Base-by-base conservation (phyloP, 2,329 filamentous ascomycete genomes). In the Dendrostoma leiphaemia region DNA sequence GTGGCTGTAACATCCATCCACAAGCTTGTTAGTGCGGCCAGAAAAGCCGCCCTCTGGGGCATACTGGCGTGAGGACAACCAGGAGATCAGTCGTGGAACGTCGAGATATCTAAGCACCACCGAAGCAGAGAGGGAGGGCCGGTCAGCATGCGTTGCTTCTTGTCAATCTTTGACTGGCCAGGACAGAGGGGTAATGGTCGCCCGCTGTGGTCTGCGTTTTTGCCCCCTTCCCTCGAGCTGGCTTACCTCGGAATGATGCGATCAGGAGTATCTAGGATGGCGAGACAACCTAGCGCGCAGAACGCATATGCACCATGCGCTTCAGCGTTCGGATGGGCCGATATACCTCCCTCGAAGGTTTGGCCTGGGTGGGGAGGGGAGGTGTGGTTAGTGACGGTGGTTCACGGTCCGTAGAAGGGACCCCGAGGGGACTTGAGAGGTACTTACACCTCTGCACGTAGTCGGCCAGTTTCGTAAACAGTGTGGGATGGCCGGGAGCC, bases 271-370 rank as follows among this genome's bases (percentile, higher is more conserved):
- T 90, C 91, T 45, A 97, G 75, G 60, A 97, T 90, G 64, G 90
- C 88, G 51, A 99, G 81, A 71, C 90, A 95, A 52, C 88, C 94
- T 56, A 99, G 76, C 53, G 90, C 92, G 72, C 93, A 97, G 72
- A 97, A 97, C 24, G 93, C 90, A 74, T 97, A 99, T 60, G 91
- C 94, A 58, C 94, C 94, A 73, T 99, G 94, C 51, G 93, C 94
- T 78, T 99, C 94, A 60, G 88, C 86, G 56, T 87, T 88, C 49
- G 92, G 94, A 60, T 88, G 86, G 53, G 85, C 88, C 60, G 90
- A 92, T 62, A 99, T 91, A 46, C 94, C 94, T 60, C 94, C 94
- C 75, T 99, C 94, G 71, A 88, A 97, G 10, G 90, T 95, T 79
- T 97, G 93, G 69, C 89, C 88, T 91, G 60, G 19, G 17, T 6